phyloP scores from a whole-genome alignment of 2,329 filamentous ascomycete genomes.

The Penicillium frequentans region DNA sequence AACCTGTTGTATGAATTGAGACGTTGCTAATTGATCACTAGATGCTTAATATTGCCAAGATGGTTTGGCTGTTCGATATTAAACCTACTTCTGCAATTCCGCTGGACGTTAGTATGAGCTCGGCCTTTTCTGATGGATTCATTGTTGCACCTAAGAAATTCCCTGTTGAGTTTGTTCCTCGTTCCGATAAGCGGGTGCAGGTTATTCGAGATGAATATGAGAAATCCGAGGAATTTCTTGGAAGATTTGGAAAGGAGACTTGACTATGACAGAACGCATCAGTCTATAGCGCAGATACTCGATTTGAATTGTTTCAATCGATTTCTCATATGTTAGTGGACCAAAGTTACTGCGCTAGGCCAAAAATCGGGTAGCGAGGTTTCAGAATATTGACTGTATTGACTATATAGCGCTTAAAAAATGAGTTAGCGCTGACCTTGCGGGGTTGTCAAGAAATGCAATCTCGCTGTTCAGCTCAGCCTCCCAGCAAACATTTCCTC shows the following conservation, averaged over 20 bases:
- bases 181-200: background rate
- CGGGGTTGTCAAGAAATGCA: too few relatives aligned
- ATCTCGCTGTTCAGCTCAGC: too few relatives aligned
- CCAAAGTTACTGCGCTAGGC: too few relatives aligned
- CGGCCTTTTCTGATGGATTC: background rate
- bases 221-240: background rate
- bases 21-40: background rate
- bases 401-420: too few relatives aligned
- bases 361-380: too few relatives aligned
- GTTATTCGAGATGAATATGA: background rate
- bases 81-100: background rate
- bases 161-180: background rate
- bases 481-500: too few relatives aligned
- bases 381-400: too few relatives aligned
- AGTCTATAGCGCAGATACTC: too few relatives aligned
- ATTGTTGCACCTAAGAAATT: constrained; percentile 2
- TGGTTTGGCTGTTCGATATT: constrained; percentile 1
- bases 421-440: too few relatives aligned
- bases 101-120: background rate
- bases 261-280: background rate
- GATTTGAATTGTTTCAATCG: too few relatives aligned
- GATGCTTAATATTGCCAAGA: constrained; percentile 2
- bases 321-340: too few relatives aligned
- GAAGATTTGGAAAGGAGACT: background rate
- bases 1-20: too few relatives aligned